Conservation (phyloP, 352 stramenopile genomes). For the Phytopythium vexans region DNA sequence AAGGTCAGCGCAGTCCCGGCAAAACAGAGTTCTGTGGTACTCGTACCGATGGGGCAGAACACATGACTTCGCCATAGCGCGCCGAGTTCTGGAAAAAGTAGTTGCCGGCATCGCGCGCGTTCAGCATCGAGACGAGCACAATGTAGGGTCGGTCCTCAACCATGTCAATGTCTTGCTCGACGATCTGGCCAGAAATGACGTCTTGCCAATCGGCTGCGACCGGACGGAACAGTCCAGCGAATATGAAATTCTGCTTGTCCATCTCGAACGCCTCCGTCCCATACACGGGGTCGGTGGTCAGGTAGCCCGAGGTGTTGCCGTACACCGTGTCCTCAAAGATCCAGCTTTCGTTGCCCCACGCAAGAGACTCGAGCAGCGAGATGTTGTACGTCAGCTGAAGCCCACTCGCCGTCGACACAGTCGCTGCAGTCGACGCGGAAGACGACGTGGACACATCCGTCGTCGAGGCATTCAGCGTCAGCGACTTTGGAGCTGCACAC, state of each 20-base stretch:
- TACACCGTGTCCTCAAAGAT: conserved; percentile 40
- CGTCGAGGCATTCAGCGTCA: conserved; percentile 34
- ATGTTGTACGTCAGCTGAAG: conserved; percentile 67
- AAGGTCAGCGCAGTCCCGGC: conserved; percentile 3
- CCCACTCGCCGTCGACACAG: conserved; percentile 15
- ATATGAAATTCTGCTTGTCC: conserved; percentile 41
- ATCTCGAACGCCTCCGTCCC: conserved; percentile 44
- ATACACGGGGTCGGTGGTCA: conserved; percentile 33
- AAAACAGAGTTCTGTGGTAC: background rate
- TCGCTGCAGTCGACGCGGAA: conserved; percentile 11
- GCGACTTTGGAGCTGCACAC: conserved; percentile 43
- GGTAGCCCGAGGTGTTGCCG: conserved; percentile 23
- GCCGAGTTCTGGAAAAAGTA: conserved; percentile 64
- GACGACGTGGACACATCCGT: conserved; percentile 19
- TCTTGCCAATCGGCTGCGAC: conserved; percentile 49
- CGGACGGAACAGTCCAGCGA: conserved; percentile 61
- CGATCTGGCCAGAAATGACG: conserved; percentile 49
- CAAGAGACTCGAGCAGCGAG: conserved; percentile 61
- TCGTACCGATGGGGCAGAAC: conserved; percentile 60
- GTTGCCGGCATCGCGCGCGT: conserved; percentile 56
- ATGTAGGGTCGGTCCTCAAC: conserved; percentile 46
- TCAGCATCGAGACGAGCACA: conserved; percentile 49
- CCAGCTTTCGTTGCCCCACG: conserved; percentile 68
- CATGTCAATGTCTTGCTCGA: conserved; percentile 55
- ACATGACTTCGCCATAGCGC: conserved; percentile 70